Percentiles rank a stretch among this genome's conserved stretches.
Conservation (phyloP, 805 yeast species). For the Starmerella apis region DNA sequence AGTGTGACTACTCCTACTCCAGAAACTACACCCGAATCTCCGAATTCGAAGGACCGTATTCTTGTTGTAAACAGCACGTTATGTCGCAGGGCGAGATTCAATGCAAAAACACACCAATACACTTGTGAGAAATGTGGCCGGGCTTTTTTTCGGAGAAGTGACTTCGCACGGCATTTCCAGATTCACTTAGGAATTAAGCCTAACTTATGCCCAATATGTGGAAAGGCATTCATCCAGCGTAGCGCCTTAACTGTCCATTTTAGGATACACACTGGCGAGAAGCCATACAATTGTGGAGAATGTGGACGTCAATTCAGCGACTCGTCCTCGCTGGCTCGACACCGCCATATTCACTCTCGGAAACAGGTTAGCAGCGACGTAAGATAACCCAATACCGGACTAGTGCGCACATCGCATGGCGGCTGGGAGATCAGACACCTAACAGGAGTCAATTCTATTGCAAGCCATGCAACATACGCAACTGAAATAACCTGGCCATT, state of each 20-base stretch:
- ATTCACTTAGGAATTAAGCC: slow-evolving; percentile 43
- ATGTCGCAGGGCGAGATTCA: neutral
- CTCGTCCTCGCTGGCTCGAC: slow-evolving; percentile 54
- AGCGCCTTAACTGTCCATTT: slow-evolving; percentile 71
- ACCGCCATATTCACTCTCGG: slow-evolving; percentile 74
- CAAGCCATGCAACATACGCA: too few relatives aligned
- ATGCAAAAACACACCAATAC: slow-evolving; percentile 24
- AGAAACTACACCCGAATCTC: neutral
- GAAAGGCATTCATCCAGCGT: slow-evolving; percentile 71
- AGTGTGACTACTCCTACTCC: too few relatives aligned
- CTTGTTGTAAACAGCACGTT: neutral
- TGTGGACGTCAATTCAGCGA: slow-evolving; percentile 33
- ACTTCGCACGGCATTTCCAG: slow-evolving; percentile 68
- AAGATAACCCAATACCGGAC: neutral
- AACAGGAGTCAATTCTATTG: too few relatives aligned
- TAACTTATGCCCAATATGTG: slow-evolving; percentile 44
- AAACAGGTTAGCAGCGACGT: slow-evolving; percentile 32
- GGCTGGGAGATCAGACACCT: too few relatives aligned
- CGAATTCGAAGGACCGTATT: neutral
- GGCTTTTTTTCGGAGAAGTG: slow-evolving; percentile 63
- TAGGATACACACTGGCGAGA: slow-evolving; percentile 74
- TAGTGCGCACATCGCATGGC: too few relatives aligned
- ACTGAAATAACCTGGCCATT: too few relatives aligned
- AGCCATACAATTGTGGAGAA: slow-evolving; percentile 49
- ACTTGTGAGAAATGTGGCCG: slow-evolving; percentile 45